Evolutionary conservation across 257 asterid genomes (phyloP).

Genomic region (Plectranthus barbatus): DNA sequence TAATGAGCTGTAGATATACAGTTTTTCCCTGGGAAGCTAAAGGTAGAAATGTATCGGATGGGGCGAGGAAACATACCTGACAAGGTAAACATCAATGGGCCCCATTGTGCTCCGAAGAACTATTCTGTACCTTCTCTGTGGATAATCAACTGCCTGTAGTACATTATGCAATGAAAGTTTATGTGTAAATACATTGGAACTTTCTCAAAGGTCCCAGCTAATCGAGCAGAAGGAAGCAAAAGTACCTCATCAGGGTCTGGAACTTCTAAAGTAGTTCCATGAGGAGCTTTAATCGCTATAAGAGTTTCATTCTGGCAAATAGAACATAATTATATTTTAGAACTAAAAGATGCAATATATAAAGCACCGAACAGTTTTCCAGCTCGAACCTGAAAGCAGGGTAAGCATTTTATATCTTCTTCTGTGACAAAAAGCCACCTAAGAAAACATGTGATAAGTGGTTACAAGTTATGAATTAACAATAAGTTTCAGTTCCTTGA

Average conservation of each 20-base stretch:
- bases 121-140: constrained; percentile 83
- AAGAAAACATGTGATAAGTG: constrained; percentile 8
- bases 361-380: not conserved
- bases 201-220: not conserved
- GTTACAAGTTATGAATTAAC: not conserved
- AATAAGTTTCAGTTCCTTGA: not conserved
- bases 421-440: constrained; percentile 83
- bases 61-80: constrained; percentile 47
- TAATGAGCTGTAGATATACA: not conserved
- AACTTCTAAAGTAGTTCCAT: constrained; percentile 89
- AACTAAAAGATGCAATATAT: not conserved
- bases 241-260: constrained; percentile 92
- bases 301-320: constrained; percentile 67
- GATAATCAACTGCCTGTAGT: constrained; percentile 79
- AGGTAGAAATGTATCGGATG: not conserved
- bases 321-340: constrained; percentile 5
- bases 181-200: not conserved
- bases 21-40: not conserved
- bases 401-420: constrained; percentile 65
- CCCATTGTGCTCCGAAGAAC: constrained; percentile 87
- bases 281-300: constrained; percentile 85
- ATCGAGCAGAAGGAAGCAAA: not conserved
- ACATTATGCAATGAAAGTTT: not conserved
- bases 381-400: constrained; percentile 63
- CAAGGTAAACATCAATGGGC: constrained; percentile 78